Evolutionary conservation across 2,329 filamentous ascomycete species (phyloP).

Genomic region (Cercospora sojina): DNA sequence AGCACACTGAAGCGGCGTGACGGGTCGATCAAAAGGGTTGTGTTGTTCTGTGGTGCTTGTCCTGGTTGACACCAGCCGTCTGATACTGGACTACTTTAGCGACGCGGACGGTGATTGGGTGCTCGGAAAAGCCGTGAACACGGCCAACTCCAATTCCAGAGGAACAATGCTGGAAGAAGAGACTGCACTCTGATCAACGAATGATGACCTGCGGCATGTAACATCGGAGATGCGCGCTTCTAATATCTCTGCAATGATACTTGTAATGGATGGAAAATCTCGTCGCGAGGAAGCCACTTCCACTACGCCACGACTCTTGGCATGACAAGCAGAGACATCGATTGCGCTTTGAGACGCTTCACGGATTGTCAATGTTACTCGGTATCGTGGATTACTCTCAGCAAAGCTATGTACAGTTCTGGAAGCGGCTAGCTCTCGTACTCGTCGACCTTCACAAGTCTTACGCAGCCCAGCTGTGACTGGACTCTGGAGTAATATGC

Average conservation of each 20-base stretch:
- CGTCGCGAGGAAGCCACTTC: background rate
- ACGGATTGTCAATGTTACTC: background rate
- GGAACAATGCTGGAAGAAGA: background rate
- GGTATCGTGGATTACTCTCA: constrained; percentile 6
- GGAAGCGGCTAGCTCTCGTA: constrained; percentile 10
- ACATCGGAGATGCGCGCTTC: background rate
- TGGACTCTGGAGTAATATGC: constrained; percentile 9
- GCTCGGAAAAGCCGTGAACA: background rate
- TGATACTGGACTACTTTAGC: background rate
- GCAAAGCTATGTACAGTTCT: constrained; percentile 21
- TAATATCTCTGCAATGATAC: background rate
- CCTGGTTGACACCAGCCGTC: background rate
- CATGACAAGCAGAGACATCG: background rate
- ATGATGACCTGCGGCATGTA: background rate
- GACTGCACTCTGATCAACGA: background rate
- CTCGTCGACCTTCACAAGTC: constrained; percentile 1
- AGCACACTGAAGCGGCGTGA: background rate
- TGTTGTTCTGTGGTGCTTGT: constrained; percentile 1
- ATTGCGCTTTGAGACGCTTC: background rate
- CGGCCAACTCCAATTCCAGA: background rate
- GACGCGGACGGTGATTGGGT: background rate
- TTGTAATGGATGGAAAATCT: background rate
- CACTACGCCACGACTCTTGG: background rate
- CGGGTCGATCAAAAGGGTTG: background rate
- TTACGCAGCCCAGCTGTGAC: constrained; percentile 8